These are phyloP conservation scores for Mycena leptocephala DNA, from an alignment of 768 basidiomycete genomes.

Conservation along the genomic window DNA sequence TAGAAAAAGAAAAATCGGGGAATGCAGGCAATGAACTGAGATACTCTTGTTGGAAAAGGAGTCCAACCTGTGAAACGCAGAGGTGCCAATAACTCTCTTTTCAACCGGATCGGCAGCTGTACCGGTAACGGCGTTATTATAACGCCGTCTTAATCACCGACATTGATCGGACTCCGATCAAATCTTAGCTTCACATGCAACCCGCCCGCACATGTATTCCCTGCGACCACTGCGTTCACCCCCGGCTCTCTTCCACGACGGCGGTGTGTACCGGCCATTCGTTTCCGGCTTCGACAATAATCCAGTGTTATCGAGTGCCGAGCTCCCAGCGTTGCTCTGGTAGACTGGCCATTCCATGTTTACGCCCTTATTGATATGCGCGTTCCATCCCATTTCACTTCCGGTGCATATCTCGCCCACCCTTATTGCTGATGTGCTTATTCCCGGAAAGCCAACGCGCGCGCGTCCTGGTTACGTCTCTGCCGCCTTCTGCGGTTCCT, in stretches of 20 bases:
- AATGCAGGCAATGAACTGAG: background rate
- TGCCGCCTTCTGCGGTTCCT: too few relatives aligned
- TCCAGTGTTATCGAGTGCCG: background rate
- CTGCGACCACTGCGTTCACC: too few relatives aligned
- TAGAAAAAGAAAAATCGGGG: background rate
- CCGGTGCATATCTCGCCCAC: conserved; percentile 1
- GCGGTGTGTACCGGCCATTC: too few relatives aligned
- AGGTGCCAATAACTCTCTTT: conserved; percentile 7
- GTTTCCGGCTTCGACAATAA: too few relatives aligned
- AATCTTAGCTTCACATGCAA: background rate
- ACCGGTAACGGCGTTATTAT: too few relatives aligned
- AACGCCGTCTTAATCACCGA: background rate
- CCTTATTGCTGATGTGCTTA: background rate
- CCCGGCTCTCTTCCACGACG: too few relatives aligned
- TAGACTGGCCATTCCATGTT: background rate
- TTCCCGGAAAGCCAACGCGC: too few relatives aligned
- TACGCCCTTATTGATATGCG: background rate
- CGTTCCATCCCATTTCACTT: conserved; percentile 7
- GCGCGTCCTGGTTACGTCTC: too few relatives aligned
- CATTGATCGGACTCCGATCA: background rate
- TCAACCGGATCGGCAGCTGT: background rate
- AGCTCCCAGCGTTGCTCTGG: background rate
- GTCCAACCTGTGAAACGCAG: background rate
- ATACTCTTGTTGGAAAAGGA: too few relatives aligned
- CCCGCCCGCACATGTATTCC: too few relatives aligned